Percentiles rank a stretch among this genome's conserved stretches.
These are phyloP conservation scores for Phytopythium vexans DNA, from an alignment of 352 stramenopile genomes.

Conservation along the genomic window DNA sequence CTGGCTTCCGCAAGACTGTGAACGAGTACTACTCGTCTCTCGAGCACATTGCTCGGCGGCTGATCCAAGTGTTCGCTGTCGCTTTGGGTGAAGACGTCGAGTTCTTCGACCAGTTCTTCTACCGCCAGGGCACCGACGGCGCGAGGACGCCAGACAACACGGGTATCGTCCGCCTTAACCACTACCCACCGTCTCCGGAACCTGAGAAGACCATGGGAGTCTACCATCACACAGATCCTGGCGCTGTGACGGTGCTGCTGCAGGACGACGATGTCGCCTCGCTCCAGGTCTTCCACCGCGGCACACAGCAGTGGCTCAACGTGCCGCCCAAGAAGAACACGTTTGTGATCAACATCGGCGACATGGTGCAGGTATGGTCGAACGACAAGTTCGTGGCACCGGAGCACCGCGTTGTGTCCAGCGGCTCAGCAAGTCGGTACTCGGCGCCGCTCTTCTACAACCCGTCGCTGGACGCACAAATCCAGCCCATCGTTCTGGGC, in stretches of 20 bases:
- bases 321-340: conserved; percentile 32
- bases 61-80: conserved; percentile 31
- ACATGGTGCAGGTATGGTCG: conserved; percentile 54
- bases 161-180: conserved; percentile 67
- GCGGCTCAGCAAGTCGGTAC: conserved; percentile 20
- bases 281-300: conserved; percentile 43
- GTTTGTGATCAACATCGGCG: conserved; percentile 60
- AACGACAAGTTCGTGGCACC: conserved; percentile 45
- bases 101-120: conserved; percentile 34
- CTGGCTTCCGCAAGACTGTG: conserved; percentile 36
- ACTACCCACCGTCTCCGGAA: conserved; percentile 63
- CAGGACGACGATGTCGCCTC: conserved; percentile 43
- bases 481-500: too few species aligned
- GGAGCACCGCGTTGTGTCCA: conserved; percentile 41
- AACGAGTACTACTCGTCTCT: conserved; percentile 19
- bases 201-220: conserved; percentile 30
- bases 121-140: background rate
- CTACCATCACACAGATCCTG: conserved; percentile 48
- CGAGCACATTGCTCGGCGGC: conserved; percentile 22
- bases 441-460: conserved; percentile 65
- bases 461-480: too few species aligned
- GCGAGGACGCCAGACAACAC: conserved; percentile 3
- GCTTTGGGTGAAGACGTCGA: too few species aligned
- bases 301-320: conserved; percentile 27
- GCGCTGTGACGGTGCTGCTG: conserved; percentile 48